Evolutionary conservation across 2,329 filamentous ascomycete species (phyloP), one percentile per base, ranked within the genome.

Genomic region (Orbilia blumenaviensis): DNA sequence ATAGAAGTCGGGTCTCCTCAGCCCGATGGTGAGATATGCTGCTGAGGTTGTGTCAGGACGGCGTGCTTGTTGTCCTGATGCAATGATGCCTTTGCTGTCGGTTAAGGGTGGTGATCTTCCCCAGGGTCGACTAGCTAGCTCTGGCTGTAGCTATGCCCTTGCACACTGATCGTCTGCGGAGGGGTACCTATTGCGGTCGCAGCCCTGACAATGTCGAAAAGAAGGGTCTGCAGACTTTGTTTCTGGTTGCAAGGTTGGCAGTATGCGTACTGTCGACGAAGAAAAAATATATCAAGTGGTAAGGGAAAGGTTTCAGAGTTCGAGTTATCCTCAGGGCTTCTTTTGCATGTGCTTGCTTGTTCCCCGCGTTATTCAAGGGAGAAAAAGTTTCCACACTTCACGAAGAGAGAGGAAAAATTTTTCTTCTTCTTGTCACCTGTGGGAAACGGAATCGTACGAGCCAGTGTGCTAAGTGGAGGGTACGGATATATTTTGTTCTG

Each of bases 301-400:
- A 41, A 32, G 29, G 14, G 52, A 34, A n/a, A 46, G 10, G 41
- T 58, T 69, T 52, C 66, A 63, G 29, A 23, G 42, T 25, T 46
- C 42, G n/a, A 38, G 56, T 62, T 38, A 5, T 25, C 18, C 18
- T 54, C 34, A 12, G 44, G 44, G 18, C 34, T 41, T 58, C 21
- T 56, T 62, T 75, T 75, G 71, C 71, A 75, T 75, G 71, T 75
- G 71, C 71, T 56, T 56, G 52, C 52, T 75, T 48, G 62, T 75
- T 61, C 63, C 63, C 64, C 60, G 48, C 60, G 62, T 50, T 66
- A 23, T 66, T 52, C 23, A 12, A 54, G 48, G 23, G 36, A 62
- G 36, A 29, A 74, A 50, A 58, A 63, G 44, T 25, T 64, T 32
- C 50, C 61, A 42, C 42, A 18, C 25, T 44, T 42, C 6, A 48